phyloP scores from a whole-genome alignment of 805 yeast genomes.

The Suhomyces sp. region DNA sequence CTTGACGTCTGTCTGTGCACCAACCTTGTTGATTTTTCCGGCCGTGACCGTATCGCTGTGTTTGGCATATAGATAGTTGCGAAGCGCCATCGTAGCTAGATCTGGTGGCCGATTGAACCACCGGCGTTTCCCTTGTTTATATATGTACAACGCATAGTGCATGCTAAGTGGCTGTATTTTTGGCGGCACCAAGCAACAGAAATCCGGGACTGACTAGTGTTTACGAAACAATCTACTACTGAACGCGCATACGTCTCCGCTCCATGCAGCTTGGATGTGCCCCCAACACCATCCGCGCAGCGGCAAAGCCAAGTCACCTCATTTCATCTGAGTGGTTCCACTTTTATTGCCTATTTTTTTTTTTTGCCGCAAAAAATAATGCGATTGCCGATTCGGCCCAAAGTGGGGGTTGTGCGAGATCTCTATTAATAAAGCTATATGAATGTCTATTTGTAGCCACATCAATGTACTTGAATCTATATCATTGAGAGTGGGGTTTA shows the following conservation, averaged over 20 bases:
- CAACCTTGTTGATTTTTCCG: constrained; percentile 10
- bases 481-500: constrained; percentile 8
- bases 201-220: neutral
- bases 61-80: constrained; percentile 41
- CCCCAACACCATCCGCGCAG: neutral
- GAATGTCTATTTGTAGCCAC: neutral
- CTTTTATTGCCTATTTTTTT: constrained; percentile 1
- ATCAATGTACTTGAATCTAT: neutral
- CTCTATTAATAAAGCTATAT: neutral
- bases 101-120: too few relatives aligned
- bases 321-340: constrained; percentile 10
- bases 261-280: neutral
- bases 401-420: neutral
- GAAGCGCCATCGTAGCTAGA: constrained; percentile 31
- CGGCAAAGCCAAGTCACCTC: neutral
- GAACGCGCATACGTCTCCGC: neutral
- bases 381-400: neutral
- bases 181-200: neutral
- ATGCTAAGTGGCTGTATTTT: neutral
- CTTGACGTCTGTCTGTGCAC: neutral
- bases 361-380: neutral
- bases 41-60: constrained; percentile 23
- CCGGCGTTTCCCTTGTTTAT: neutral
- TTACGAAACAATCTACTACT: neutral
- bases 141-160: neutral